Conservation (phyloP, 768 basidiomycete genomes). For the Artomyces pyxidatus region DNA sequence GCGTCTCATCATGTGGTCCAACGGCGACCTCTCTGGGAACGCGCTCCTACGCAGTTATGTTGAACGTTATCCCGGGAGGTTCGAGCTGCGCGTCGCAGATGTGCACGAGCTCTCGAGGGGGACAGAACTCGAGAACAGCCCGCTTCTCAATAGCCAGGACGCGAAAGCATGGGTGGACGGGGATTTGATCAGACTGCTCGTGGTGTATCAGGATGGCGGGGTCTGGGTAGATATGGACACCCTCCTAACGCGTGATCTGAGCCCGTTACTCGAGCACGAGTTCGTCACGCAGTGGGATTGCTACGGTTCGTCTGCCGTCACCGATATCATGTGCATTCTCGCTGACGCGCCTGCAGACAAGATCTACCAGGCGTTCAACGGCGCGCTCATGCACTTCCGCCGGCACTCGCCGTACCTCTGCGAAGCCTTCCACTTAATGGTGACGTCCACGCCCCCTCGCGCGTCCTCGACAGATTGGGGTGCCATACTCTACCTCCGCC, state of each 20-base stretch:
- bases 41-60: constrained; percentile 54
- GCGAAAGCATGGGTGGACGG: constrained; percentile 83
- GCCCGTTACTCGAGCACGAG: constrained; percentile 85
- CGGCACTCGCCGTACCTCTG: constrained; percentile 92
- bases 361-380: constrained; percentile 47
- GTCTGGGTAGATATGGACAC: constrained; percentile 99
- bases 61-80: constrained; percentile 54
- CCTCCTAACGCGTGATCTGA: constrained; percentile 78
- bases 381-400: constrained; percentile 91
- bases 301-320: constrained; percentile 54
- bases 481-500: constrained; percentile 80
- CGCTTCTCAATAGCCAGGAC: constrained; percentile 54
- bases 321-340: not conserved
- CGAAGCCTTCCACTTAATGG: constrained; percentile 83
- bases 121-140: constrained; percentile 67
- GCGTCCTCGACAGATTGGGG: constrained; percentile 92
- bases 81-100: constrained; percentile 65
- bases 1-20: constrained; percentile 85
- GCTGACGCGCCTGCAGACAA: constrained; percentile 8
- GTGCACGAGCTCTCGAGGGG: constrained; percentile 58
- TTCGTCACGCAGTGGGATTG: constrained; percentile 99
- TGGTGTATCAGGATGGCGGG: constrained; percentile 86
- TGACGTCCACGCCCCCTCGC: constrained; percentile 60
- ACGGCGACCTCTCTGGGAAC: constrained; percentile 60
- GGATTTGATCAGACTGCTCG: constrained; percentile 80